Evolutionary conservation across 31 red algal genomes (phyloP), one percentile per base, ranked within the genome.

Genomic region (Odonthalia washingtoniensis): DNA sequence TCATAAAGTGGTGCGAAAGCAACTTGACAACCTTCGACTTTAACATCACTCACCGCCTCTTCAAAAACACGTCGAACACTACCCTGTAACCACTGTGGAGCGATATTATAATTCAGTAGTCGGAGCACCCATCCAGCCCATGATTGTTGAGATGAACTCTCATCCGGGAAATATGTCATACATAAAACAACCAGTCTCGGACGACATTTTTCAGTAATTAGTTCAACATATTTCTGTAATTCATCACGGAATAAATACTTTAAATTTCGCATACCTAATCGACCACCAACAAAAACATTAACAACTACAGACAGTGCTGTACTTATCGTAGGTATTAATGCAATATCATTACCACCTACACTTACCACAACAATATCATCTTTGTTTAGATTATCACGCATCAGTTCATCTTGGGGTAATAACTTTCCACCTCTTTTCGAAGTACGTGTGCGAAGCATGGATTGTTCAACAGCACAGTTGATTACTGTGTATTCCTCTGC

Each of bases 281-380:
- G 42, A 2, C 68, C 73, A 14, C 24, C 4, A 4, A 76, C 26
- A 33, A 57, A 90, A 27, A 87, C 66, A 33, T 70, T 61, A 24
- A 18, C 28, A 1, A 89, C 45, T n/a, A 83, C 82, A 0, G 85
- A 82, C 38, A 88, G 17, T 18, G 76, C 67, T 5, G 74, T 84
- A 31, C 49, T 40, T 4, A 75, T 9, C 1, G 89, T 75, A 12
- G 94, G 94, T 3, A 17, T 6, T 38, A 92, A 62, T 0, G 87
- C 94, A 33, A 96, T 65, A 53, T 96, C 94, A 77, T 96, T 96
- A 21, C 90, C 94, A 32, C 94, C 94, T 1, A 96, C 70, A 31
- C 64, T 76, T 18, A 96, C 89, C 4, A 96, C 75, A 12, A 96
- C 52, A 5, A 89, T 63, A 64, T 96, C 94, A 24, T 65, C 9